These are phyloP conservation scores for Amorphotheca resinae DNA, from an alignment of 495 filamentous ascomycete species.

Conservation along the genomic window DNA sequence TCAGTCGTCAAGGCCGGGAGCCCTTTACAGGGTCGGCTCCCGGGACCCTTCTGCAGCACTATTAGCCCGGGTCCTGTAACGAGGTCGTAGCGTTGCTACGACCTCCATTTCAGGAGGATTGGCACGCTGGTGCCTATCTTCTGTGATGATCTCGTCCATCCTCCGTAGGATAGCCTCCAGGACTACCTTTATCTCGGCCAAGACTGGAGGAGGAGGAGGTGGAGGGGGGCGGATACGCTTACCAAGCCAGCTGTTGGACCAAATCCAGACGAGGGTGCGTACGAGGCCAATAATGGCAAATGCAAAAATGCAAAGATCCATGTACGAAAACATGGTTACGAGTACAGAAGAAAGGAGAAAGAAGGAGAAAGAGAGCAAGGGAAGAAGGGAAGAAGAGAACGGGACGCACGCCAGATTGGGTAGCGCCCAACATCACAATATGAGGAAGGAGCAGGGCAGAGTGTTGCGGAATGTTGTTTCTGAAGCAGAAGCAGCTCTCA, in stretches of 20 bases:
- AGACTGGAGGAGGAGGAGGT: not conserved
- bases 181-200: not conserved
- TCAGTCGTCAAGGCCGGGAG: constrained; percentile 6
- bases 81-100: not conserved
- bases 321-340: constrained; percentile 1
- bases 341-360: not conserved
- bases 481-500: constrained; percentile 2
- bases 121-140: not conserved
- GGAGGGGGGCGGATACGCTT: not conserved
- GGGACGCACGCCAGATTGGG: too few species aligned
- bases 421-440: too few species aligned
- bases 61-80: not conserved
- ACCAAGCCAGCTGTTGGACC: not conserved
- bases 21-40: too few species aligned
- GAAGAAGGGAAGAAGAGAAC: too few species aligned
- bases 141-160: not conserved
- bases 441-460: constrained; percentile 1
- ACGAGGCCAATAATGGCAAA: not conserved
- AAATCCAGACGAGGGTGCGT: not conserved
- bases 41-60: constrained; percentile 1
- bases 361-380: too few species aligned
- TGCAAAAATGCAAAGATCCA: not conserved
- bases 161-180: not conserved
- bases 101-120: not conserved
- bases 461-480: constrained; percentile 4